Base-by-base conservation (phyloP, 176 grass and related monocot species). In the Panicum miliaceum region DNA sequence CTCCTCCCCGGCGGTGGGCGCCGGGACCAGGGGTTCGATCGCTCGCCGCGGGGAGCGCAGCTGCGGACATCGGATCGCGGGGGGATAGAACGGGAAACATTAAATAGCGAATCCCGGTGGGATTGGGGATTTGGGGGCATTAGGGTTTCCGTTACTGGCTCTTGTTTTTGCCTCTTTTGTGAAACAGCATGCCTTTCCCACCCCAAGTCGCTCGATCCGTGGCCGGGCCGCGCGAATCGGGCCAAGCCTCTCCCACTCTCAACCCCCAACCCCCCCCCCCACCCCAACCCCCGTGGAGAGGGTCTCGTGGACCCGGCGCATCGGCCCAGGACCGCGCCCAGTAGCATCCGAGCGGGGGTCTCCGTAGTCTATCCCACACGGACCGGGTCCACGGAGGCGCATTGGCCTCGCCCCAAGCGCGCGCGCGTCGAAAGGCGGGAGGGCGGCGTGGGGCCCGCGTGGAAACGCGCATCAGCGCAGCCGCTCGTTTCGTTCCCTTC, bases 101-200 rank as follows among this genome's bases (percentile, higher is more conserved):
- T 87, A 91, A 91, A 85, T 88, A 81, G 86, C 64, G 72, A 73
- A 32, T 65, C 67, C 67, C 82, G 29, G 77, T 36, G 63, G 18
- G 86, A 64, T 65, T 66, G 53, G n/a, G 10, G 7, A 68, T 79
- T 90, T 43, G 71, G 72, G 57, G 43, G 77, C 18, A 60, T 68
- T 87, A 90, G 89, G 89, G 89, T 75, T 90, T 90, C 89, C 80
- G 89, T 90, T 90, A 83, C 34, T 41, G 14, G 63, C 59, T 42
- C 53, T 79, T 27, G 46, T 15, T 10, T 70, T 64, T 65, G 25
- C 56, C 35, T 18, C 69, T 82, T 71, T 64, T 51, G 71, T 29
- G 73, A n/a, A n/a, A 77, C 19, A 23, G 22, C 26, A 37, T 37
- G 45, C 26, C 38, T 62, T 53, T 25, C 27, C 0, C 51, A 45